Percentiles rank a stretch among this genome's conserved stretches.
Conservation (phyloP, 257 asterid genomes). For the Lantana camara region DNA sequence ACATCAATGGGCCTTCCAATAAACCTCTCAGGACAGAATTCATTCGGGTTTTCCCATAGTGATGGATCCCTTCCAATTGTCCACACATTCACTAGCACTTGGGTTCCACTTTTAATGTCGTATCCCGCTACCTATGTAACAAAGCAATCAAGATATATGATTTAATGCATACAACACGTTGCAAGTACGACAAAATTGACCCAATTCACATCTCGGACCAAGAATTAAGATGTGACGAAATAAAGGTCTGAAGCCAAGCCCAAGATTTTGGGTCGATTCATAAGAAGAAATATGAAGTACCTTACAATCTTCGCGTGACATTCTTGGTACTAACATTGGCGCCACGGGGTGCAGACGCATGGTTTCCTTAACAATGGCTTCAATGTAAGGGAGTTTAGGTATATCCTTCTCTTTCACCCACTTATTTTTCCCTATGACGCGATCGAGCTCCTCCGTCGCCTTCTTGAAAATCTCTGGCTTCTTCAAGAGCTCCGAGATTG, state of each 20-base stretch:
- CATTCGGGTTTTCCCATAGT: constrained; percentile 52
- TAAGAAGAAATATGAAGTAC: constrained; percentile 32
- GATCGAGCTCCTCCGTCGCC: constrained; percentile 72
- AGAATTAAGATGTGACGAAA: no score
- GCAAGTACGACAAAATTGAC: no score
- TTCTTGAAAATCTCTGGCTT: constrained; percentile 58
- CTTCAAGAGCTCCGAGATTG: constrained; percentile 72
- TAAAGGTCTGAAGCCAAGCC: no score
- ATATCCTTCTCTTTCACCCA: constrained; percentile 56
- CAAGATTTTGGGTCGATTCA: no score
- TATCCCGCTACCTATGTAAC: constrained; percentile 55
- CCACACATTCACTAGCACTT: constrained; percentile 57
- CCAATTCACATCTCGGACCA: no score
- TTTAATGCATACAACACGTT: no score
- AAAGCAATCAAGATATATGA: no score
- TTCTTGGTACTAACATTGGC: constrained; percentile 73
- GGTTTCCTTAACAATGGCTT: constrained; percentile 53
- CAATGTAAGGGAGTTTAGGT: constrained; percentile 41
- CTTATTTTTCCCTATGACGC: constrained; percentile 52
- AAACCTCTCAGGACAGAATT: constrained; percentile 58
- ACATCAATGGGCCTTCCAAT: constrained; percentile 48
- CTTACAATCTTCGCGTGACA: constrained; percentile 57
- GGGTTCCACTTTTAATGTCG: constrained; percentile 48
- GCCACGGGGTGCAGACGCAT: constrained; percentile 60
- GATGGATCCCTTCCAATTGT: constrained; percentile 67